These are phyloP conservation scores for Talaromyces trachyspermus DNA, from an alignment of 495 filamentous ascomycete species.

Conservation along the genomic window DNA sequence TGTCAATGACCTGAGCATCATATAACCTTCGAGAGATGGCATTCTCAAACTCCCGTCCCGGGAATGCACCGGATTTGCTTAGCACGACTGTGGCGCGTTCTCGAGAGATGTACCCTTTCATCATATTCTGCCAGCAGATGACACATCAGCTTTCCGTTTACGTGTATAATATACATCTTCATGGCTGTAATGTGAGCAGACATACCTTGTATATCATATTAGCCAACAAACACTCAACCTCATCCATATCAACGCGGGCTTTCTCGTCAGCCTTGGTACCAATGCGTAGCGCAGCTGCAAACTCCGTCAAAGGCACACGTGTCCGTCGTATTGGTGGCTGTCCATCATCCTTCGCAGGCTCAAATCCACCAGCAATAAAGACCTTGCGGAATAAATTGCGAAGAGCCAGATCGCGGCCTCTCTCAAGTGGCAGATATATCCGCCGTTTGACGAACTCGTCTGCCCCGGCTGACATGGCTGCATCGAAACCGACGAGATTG, in stretches of 20 bases:
- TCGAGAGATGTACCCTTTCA: conserved; percentile 96
- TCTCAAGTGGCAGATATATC: conserved; percentile 89
- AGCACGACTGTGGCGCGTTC: conserved; percentile 83
- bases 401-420: conserved; percentile 82
- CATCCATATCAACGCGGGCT: conserved; percentile 71
- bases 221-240: conserved; percentile 90
- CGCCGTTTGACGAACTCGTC: conserved; percentile 88
- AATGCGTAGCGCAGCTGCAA: conserved; percentile 57
- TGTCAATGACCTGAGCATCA: background rate
- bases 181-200: background rate
- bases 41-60: conserved; percentile 86
- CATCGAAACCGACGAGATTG: conserved; percentile 77
- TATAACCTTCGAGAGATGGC: background rate
- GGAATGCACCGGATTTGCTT: conserved; percentile 86
- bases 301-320: conserved; percentile 73
- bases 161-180: background rate
- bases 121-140: conserved; percentile 57
- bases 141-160: conserved; percentile 1
- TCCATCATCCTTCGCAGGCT: conserved; percentile 57
- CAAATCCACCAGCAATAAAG: conserved; percentile 71
- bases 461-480: conserved; percentile 71
- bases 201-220: conserved; percentile 95
- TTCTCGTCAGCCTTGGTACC: conserved; percentile 45
- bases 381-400: conserved; percentile 88
- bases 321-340: conserved; percentile 57